phyloP scores from a whole-genome alignment of 2,329 filamentous ascomycete species.

The Cladorrhinum sp. region DNA sequence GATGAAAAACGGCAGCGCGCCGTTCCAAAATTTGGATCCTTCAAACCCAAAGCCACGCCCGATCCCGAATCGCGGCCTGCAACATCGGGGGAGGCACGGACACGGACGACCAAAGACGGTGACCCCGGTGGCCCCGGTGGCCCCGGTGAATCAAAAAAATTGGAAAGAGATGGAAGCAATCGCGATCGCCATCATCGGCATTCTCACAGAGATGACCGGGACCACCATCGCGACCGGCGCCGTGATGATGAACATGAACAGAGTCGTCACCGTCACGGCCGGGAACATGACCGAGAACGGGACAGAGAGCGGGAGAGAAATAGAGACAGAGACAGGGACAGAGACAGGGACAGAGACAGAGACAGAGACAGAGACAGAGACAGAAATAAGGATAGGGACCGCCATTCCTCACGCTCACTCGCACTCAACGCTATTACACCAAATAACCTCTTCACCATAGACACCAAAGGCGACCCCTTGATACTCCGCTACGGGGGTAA shows the following conservation, averaged over 20 bases:
- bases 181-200: background rate
- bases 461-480: conserved; percentile 62
- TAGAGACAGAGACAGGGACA: background rate
- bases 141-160: background rate
- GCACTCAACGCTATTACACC: background rate
- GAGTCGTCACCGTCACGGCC: background rate
- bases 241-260: background rate
- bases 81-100: conserved; percentile 7
- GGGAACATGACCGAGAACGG: background rate
- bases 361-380: background rate
- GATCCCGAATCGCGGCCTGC: background rate
- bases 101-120: background rate
- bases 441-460: background rate
- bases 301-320: background rate
- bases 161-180: too few species aligned
- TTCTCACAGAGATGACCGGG: background rate
- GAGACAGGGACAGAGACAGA: background rate
- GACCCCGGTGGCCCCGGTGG: background rate
- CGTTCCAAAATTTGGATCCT: conserved; percentile 33
- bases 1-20: conserved; percentile 25
- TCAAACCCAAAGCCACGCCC: conserved; percentile 25
- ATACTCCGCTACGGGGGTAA: conserved; percentile 72
- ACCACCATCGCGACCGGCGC: background rate
- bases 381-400: background rate
- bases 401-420: background rate